phyloP scores from a whole-genome alignment of 202 grass and related monocot species.

The Bolboschoenoplectus hybrid region DNA sequence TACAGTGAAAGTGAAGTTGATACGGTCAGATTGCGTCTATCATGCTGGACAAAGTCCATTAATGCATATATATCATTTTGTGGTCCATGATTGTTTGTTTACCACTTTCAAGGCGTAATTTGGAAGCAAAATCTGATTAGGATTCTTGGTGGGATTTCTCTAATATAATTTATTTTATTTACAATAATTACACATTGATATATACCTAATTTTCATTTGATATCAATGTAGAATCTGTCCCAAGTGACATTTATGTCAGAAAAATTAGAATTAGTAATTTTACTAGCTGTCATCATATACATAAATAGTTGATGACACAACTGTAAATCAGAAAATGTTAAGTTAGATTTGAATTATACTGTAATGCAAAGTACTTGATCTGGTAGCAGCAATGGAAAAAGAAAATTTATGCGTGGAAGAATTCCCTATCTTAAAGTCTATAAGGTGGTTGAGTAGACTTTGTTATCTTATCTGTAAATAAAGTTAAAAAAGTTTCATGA shows the following conservation, averaged over 20 bases:
- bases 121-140: slow-evolving; percentile 29
- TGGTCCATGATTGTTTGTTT: slow-evolving; percentile 2
- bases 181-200: background rate
- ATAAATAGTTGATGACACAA: background rate
- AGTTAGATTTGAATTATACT: background rate
- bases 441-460: slow-evolving; percentile 28
- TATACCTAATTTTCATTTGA: background rate
- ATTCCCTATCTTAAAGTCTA: background rate
- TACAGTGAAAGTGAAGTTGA: slow-evolving; percentile 18
- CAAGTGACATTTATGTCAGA: background rate
- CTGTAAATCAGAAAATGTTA: background rate
- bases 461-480: slow-evolving; percentile 2
- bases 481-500: background rate
- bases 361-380: slow-evolving; percentile 13
- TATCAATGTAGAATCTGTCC: background rate
- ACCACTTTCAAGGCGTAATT: slow-evolving; percentile 18
- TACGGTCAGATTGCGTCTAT: background rate
- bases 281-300: background rate
- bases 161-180: slow-evolving; percentile 12
- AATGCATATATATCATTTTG: slow-evolving; percentile 12
- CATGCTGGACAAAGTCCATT: slow-evolving; percentile 3
- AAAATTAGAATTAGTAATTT: background rate
- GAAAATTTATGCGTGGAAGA: background rate
- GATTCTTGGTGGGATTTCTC: slow-evolving; percentile 8
- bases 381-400: background rate